Evolutionary conservation across 352 stramenopile genomes (phyloP), one percentile per base, ranked within the genome.

Genomic region (Pythium pectinolyticum): DNA sequence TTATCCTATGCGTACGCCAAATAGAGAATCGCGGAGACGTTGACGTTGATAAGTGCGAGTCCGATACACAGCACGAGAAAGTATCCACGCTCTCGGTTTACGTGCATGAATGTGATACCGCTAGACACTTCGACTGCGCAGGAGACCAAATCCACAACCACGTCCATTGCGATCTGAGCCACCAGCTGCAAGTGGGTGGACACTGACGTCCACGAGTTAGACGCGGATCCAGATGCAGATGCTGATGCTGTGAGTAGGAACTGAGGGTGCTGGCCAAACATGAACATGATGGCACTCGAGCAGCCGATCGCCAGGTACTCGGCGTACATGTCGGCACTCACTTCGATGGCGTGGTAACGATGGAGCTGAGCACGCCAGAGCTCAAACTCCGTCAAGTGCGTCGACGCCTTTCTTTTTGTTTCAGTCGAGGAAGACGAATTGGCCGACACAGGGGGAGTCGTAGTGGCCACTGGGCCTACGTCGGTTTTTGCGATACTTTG

Each of bases 231-330:
- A n/a, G n/a, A n/a, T n/a, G n/a, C n/a, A n/a, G n/a, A n/a, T 41
- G 28, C 24, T 25, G 47, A 8, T 12, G 20, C 24, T 25, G 10
- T 65, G 51, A 47, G 27, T n/a, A 51, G 46, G 20, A 63, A 81
- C 37, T 79, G 63, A 10, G 67, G 57, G 20, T 81, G 67, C 34
- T 73, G 43, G 22, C 65, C 58, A 19, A 70, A 78, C 27, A 78
- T 61, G 20, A 74, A 66, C 3, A 73, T 20, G 20, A 82, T 72
- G 20, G 59, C 61, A 32, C 65, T 74, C 4, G 71, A 80, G 47
- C 71, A 82, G 25, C 70, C 66, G 48, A 84, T 75, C 4, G 71
- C 70, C 10, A 82, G 48, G 41, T 80, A 84, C 35, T 84, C 76
- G 17, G 68, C 71, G 52, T 77, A 80, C 73, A 82, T 82, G 55